Evolutionary conservation across 2,329 filamentous ascomycete genomes (phyloP).

Genomic region (Fusarium sacchari): DNA sequence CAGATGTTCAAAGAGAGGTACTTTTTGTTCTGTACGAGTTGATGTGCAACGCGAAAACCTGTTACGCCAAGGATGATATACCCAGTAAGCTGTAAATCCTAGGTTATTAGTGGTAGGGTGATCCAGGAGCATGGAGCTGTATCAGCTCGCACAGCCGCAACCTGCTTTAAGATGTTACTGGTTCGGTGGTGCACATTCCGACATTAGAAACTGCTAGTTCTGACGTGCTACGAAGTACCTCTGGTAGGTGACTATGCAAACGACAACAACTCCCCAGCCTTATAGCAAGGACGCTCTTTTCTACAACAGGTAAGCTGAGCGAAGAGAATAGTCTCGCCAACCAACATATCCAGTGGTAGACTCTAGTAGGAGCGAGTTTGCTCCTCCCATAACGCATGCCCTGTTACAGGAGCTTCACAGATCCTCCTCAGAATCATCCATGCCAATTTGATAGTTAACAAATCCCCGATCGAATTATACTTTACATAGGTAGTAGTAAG

Average conservation of each 20-base stretch:
- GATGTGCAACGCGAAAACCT: background rate
- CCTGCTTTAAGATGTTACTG: slow-evolving; percentile 2
- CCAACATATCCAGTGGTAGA: background rate
- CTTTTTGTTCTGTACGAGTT: background rate
- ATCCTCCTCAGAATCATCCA: background rate
- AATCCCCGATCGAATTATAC: background rate
- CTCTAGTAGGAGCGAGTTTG: background rate
- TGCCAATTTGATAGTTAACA: background rate
- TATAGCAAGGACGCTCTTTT: background rate
- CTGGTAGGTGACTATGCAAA: background rate
- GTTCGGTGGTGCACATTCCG: background rate
- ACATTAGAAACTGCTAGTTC: background rate
- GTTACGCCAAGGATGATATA: background rate
- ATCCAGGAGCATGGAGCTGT: slow-evolving; percentile 7
- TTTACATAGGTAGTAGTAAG: background rate
- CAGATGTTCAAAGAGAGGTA: background rate
- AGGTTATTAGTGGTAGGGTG: background rate
- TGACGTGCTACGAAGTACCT: background rate
- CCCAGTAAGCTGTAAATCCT: background rate
- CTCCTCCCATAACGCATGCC: background rate
- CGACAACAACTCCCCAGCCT: background rate
- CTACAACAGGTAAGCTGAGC: slow-evolving; percentile 13
- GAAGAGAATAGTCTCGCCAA: slow-evolving; percentile 2
- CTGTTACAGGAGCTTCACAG: background rate
- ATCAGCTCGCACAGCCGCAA: slow-evolving; percentile 13